These are phyloP conservation scores for Liriodendron chinense DNA, from an alignment of 164 flowering plant genomes.

Conservation along the genomic window DNA sequence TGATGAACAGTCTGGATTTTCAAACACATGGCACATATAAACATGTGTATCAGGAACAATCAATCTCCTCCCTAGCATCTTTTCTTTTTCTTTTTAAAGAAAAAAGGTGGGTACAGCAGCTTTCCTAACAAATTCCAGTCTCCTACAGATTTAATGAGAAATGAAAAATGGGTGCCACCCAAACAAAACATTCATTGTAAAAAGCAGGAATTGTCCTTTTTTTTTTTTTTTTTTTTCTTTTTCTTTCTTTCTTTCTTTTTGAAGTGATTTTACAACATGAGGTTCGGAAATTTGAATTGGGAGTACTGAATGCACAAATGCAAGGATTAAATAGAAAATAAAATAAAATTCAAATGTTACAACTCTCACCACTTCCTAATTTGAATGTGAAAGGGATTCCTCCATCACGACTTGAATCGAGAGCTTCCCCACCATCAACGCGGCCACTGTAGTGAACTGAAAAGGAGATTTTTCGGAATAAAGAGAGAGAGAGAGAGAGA, in stretches of 20 bases:
- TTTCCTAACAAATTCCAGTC: no score
- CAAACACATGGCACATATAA: no score
- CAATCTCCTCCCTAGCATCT: no score
- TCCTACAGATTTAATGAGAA: no score
- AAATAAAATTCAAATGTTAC: neutral
- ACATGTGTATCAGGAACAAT: no score
- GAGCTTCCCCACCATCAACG: constrained; percentile 34
- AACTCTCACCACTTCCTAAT: constrained; percentile 44
- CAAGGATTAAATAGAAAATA: neutral
- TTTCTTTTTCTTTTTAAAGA: no score
- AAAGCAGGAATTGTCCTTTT: neutral
- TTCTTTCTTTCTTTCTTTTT: no score
- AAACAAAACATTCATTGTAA: no score
- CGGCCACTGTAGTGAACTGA: constrained; percentile 54
- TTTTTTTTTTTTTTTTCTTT: neutral
- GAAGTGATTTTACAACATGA: neutral
- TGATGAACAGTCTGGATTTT: no score
- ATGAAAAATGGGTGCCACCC: no score
- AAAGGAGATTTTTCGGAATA: neutral
- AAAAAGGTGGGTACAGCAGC: no score
- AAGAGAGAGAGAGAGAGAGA: neutral
- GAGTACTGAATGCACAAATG: neutral
- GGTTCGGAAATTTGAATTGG: neutral
- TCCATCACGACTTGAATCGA: constrained; percentile 40
- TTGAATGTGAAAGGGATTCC: constrained; percentile 51